Evolutionary conservation across 371 early-diverging fungal species (phyloP), one percentile per base, ranked within the genome.

Genomic region (Neoconidiobolus thromboides): DNA sequence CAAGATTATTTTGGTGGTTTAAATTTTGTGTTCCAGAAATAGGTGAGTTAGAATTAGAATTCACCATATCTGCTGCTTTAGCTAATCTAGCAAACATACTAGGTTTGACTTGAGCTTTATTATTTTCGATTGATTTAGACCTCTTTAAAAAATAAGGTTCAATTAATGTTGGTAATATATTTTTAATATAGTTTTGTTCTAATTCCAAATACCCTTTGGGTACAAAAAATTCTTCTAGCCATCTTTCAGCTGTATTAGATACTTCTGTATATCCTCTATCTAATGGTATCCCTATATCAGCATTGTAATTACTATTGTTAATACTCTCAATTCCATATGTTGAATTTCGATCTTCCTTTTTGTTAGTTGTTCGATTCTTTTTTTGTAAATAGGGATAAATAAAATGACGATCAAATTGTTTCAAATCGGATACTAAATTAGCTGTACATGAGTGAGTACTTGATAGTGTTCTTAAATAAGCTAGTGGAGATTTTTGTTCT

Each of bases 141-240:
- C 54, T 48, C 26, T 57, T 15, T 7, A 40, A 7, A 26, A 57
- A 40, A 43, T 54, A 61, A 6, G 56, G 56, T n/a, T 50, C 50
- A 49, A 74, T 71, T 59, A 77, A 73, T 0, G 71, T 68, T 2
- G 76, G 76, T 63, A 91, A 83, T 0, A 79, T 69, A 63, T 81
- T 76, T 44, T 69, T 66, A 55, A 84, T 66, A 36, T 79, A 81
- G n/a, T 71, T 68, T 38, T 75, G 64, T 68, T 96, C 96, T 9
- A 77, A 76, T 1, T 77, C 75, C 49, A 92, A 68, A 66, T 94
- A 96, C 47, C 88, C 83, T 50, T 85, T 81, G 3, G 85, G 89
- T 4, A 92, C 88, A 73, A 93, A 96, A 51, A 96, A 75, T 65
- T 96, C 96, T 58, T 88, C 90, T 73, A 89, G 80, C 63, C 88